phyloP scores from a whole-genome alignment of 768 basidiomycete species.

The Russula earlei region DNA sequence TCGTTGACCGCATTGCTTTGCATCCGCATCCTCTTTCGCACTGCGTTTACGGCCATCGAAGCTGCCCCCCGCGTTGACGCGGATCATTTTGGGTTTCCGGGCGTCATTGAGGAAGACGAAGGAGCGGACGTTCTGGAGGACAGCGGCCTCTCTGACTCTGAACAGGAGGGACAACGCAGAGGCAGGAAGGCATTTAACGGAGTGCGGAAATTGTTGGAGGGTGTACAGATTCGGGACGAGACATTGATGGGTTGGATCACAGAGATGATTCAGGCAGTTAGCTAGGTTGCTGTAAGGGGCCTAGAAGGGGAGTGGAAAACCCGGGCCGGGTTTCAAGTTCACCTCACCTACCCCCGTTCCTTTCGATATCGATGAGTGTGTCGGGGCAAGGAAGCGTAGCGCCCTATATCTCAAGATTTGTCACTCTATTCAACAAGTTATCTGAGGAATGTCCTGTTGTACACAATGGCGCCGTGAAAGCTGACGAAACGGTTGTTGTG shows the following conservation, averaged over 20 bases:
- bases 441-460: slow-evolving; percentile 30
- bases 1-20: slow-evolving; percentile 76
- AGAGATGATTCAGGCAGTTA: slow-evolving; percentile 45
- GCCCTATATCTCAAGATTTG: slow-evolving; percentile 38
- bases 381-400: slow-evolving; percentile 1
- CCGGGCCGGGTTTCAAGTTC: no score
- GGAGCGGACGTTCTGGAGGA: slow-evolving; percentile 40
- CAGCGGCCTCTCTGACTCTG: slow-evolving; percentile 28
- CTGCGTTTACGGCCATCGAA: slow-evolving; percentile 65
- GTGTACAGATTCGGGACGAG: slow-evolving; percentile 58
- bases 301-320: no score
- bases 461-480: background rate
- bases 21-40: slow-evolving; percentile 74
- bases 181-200: slow-evolving; percentile 66
- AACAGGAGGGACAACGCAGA: slow-evolving; percentile 58
- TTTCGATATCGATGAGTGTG: slow-evolving; percentile 1
- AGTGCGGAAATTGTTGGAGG: slow-evolving; percentile 50
- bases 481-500: background rate
- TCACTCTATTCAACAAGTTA: slow-evolving; percentile 38
- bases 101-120: slow-evolving; percentile 67
- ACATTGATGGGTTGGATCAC: slow-evolving; percentile 46
- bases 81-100: slow-evolving; percentile 89
- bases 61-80: slow-evolving; percentile 60
- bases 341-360: no score
- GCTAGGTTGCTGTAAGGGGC: no score